A percentile compares a stretch with the other conserved stretches of the same genome.
These are phyloP conservation scores for Debaryomyces castellii DNA, from an alignment of 805 yeast genomes.

Conservation along the genomic window DNA sequence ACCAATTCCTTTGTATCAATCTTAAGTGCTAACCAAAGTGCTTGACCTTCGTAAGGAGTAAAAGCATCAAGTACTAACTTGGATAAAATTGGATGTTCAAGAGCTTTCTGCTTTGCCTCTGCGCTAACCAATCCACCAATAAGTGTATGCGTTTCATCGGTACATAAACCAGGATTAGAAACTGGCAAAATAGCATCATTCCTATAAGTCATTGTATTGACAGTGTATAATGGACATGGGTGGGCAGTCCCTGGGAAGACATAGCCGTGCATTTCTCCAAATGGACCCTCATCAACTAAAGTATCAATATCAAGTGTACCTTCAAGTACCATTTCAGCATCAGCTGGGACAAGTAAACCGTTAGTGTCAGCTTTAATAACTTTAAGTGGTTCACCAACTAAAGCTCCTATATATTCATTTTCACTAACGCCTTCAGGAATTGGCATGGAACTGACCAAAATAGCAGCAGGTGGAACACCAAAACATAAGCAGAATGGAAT, in stretches of 20 bases:
- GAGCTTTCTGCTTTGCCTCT: slow-evolving; percentile 10
- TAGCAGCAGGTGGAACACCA: slow-evolving; percentile 29
- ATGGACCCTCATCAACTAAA: slow-evolving; percentile 22
- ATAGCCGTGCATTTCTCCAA: slow-evolving; percentile 31
- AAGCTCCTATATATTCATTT: slow-evolving; percentile 21
- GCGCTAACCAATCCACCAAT: slow-evolving; percentile 22
- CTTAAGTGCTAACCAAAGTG: slow-evolving; percentile 18
- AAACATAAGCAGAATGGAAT: slow-evolving; percentile 22
- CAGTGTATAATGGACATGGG: slow-evolving; percentile 23
- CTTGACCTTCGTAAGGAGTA: slow-evolving; percentile 24
- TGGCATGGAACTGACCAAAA: slow-evolving; percentile 21
- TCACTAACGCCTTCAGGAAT: slow-evolving; percentile 20
- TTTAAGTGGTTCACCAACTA: slow-evolving; percentile 23
- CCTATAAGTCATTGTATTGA: slow-evolving; percentile 19
- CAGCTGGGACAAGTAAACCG: slow-evolving; percentile 22
- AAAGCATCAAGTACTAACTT: slow-evolving; percentile 16
- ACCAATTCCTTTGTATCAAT: slow-evolving; percentile 18
- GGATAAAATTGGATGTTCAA: slow-evolving; percentile 10
- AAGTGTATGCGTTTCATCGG: slow-evolving; percentile 27
- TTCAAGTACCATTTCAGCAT: slow-evolving; percentile 23
- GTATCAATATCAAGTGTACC: slow-evolving; percentile 17
- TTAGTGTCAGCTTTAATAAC: slow-evolving; percentile 20
- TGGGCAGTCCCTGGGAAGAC: slow-evolving; percentile 18
- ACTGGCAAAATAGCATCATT: slow-evolving; percentile 23
- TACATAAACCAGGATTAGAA: slow-evolving; percentile 22